A percentile compares a stretch with the other conserved stretches of the same genome.
These are phyloP conservation scores for Aspergillus sp. DNA, from an alignment of 2,329 filamentous ascomycete species.

Conservation along the genomic window DNA sequence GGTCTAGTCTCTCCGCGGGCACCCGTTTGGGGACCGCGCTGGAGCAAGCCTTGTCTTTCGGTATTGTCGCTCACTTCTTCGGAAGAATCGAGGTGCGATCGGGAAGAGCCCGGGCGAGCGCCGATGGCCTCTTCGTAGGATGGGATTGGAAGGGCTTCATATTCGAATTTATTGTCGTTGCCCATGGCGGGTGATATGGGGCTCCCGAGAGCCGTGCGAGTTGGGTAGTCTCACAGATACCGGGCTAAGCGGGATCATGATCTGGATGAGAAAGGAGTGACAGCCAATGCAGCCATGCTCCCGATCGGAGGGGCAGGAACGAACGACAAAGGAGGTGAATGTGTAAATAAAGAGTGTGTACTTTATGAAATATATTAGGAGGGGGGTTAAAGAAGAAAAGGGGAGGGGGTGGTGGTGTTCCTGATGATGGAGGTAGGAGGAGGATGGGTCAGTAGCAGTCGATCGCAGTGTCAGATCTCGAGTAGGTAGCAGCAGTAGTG, in stretches of 20 bases:
- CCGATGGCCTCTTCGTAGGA: constrained; percentile 80
- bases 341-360: constrained; percentile 3
- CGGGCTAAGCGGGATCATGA: constrained; percentile 41
- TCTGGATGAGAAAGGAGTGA: constrained; percentile 38
- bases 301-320: constrained; percentile 15
- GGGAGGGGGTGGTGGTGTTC: constrained; percentile 2
- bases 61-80: constrained; percentile 68
- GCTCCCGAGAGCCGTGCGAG: constrained; percentile 37
- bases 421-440: constrained; percentile 1
- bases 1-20: constrained; percentile 46
- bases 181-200: constrained; percentile 39
- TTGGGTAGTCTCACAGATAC: constrained; percentile 31
- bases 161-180: constrained; percentile 58
- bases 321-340: neutral
- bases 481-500: neutral
- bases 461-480: neutral
- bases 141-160: constrained; percentile 71
- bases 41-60: constrained; percentile 76
- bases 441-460: neutral
- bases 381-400: neutral
- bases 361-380: neutral
- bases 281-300: constrained; percentile 34
- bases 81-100: constrained; percentile 51
- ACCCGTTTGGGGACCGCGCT: constrained; percentile 49
- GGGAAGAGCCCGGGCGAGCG: constrained; percentile 56